A percentile compares a stretch with the other conserved stretches of the same genome.
Conservation (phyloP, 495 filamentous ascomycete species). For the Lindgomyces ingoldianus region DNA sequence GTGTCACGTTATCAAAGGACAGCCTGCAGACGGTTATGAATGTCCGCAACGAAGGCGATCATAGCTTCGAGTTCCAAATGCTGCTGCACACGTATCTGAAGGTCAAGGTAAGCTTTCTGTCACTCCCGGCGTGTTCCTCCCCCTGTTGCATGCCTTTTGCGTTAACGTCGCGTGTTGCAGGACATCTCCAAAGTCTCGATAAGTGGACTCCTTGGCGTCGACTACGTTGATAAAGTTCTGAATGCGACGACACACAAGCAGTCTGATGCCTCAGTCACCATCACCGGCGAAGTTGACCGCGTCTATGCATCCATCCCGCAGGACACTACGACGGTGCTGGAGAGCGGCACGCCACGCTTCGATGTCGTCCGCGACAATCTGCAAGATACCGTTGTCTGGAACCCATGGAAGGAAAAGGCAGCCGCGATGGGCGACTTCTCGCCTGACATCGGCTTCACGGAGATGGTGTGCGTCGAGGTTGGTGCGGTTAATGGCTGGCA, state of each 20-base stretch:
- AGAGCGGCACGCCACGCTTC: conserved; percentile 64
- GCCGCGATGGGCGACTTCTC: conserved; percentile 81
- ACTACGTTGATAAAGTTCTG: conserved; percentile 81
- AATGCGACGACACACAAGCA: conserved; percentile 60
- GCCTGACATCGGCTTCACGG: conserved; percentile 82
- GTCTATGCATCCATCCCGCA: conserved; percentile 58
- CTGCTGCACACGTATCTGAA: conserved; percentile 88
- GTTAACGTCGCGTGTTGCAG: conserved; percentile 22
- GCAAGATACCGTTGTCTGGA: conserved; percentile 91
- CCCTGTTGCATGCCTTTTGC: no score
- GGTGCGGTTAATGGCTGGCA: conserved; percentile 80
- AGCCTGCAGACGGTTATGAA: conserved; percentile 79
- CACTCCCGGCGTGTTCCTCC: not conserved
- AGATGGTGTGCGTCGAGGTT: conserved; percentile 92
- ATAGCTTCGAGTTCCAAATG: conserved; percentile 86
- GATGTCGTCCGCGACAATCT: conserved; percentile 77
- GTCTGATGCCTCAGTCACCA: conserved; percentile 52
- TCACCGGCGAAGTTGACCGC: conserved; percentile 80
- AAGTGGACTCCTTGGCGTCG: conserved; percentile 67
- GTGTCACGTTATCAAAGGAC: conserved; percentile 75
- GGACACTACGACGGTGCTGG: conserved; percentile 58
- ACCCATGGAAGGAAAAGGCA: conserved; percentile 88
- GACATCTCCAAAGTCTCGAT: conserved; percentile 67
- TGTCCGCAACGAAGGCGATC: conserved; percentile 78
- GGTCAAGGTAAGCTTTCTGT: conserved; percentile 62